These are phyloP conservation scores for Fennellomyces sp. DNA, from an alignment of 371 early-diverging fungal species.

Conservation along the genomic window DNA sequence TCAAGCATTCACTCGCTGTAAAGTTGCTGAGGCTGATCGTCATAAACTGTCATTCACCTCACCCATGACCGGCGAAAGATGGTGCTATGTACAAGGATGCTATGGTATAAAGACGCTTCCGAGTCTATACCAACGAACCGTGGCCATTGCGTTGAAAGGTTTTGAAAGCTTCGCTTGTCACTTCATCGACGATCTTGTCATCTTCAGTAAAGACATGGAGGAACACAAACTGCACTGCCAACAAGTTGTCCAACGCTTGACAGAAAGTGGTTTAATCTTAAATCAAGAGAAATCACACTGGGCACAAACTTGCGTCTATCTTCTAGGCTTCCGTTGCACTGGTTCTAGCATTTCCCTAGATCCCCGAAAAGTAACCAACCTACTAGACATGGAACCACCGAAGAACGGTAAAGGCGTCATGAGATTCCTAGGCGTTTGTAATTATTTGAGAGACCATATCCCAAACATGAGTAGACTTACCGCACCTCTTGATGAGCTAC, in stretches of 20 bases:
- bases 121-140: constrained; percentile 15
- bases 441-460: constrained; percentile 31
- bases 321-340: constrained; percentile 22
- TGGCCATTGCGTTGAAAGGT: background rate
- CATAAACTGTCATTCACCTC: too few relatives aligned
- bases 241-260: constrained; percentile 16
- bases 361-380: constrained; percentile 18
- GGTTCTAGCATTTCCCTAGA: constrained; percentile 14
- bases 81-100: too few relatives aligned
- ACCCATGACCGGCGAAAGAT: too few relatives aligned
- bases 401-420: constrained; percentile 20
- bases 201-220: background rate
- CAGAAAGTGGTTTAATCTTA: constrained; percentile 16
- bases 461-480: constrained; percentile 14
- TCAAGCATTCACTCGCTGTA: too few relatives aligned
- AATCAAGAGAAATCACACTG: constrained; percentile 25
- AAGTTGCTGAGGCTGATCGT: too few relatives aligned
- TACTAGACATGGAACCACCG: constrained; percentile 13
- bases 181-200: constrained; percentile 22
- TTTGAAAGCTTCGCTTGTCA: too few relatives aligned
- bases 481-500: constrained; percentile 27
- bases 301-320: constrained; percentile 13
- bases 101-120: too few relatives aligned
- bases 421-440: constrained; percentile 26
- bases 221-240: constrained; percentile 11